Conservation (phyloP, 257 asterid genomes). For the Primulina eburnea region DNA sequence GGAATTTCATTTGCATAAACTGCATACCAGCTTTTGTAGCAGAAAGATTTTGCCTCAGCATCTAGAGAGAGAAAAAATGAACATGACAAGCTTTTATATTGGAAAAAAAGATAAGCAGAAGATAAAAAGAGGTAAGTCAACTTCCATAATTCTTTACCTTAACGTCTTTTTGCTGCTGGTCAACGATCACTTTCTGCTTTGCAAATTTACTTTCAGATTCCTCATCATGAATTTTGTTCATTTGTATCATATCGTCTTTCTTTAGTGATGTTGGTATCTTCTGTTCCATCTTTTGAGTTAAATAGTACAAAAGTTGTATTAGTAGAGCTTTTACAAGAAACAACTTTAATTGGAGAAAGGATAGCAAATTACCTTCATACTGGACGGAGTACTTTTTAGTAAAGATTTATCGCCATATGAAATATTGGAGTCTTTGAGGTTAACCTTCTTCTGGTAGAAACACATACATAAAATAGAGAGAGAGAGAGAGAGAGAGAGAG, state of each 20-base stretch:
- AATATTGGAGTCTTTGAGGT: constrained; percentile 35
- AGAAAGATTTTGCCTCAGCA: constrained; percentile 70
- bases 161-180: constrained; percentile 67
- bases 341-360: not conserved
- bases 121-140: constrained; percentile 5
- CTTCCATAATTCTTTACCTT: constrained; percentile 42
- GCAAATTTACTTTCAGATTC: constrained; percentile 40
- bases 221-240: constrained; percentile 38
- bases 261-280: constrained; percentile 30
- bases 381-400: constrained; percentile 34
- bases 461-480: constrained; percentile 22
- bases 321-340: constrained; percentile 21
- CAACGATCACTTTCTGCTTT: constrained; percentile 63
- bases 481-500: not conserved
- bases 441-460: constrained; percentile 52
- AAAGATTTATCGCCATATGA: constrained; percentile 37
- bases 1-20: constrained; percentile 86
- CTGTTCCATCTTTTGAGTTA: constrained; percentile 38
- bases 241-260: constrained; percentile 35
- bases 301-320: constrained; percentile 15
- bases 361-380: constrained; percentile 41
- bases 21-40: constrained; percentile 86
- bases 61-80: constrained; percentile 38
- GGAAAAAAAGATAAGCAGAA: constrained; percentile 1
- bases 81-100: constrained; percentile 12